Percentiles rank a stretch among this genome's conserved stretches.
Conservation (phyloP, 306 rosid species). For the Prunus dulcis region DNA sequence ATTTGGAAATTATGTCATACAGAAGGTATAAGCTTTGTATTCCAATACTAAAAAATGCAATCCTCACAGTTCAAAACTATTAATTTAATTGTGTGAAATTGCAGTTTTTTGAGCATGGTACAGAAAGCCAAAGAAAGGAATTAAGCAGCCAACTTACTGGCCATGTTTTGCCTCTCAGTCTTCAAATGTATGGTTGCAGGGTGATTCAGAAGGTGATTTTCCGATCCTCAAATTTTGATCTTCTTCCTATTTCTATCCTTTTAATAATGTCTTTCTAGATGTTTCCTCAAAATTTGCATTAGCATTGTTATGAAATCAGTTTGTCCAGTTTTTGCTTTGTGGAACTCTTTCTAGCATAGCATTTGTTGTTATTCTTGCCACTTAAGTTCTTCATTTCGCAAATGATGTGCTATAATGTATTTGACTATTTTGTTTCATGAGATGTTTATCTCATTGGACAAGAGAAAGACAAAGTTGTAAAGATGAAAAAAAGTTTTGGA, state of each 20-base stretch:
- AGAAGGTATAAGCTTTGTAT: slow-evolving; percentile 56
- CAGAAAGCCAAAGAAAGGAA: slow-evolving; percentile 77
- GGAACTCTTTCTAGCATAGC: neutral
- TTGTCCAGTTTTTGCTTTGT: neutral
- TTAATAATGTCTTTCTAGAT: slow-evolving; percentile 11
- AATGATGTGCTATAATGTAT: neutral
- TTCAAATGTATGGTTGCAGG: slow-evolving; percentile 99
- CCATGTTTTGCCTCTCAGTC: slow-evolving; percentile 91
- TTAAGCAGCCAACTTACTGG: slow-evolving; percentile 74
- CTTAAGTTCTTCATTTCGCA: neutral
- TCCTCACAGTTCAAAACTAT: slow-evolving; percentile 6
- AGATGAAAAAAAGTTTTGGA: neutral
- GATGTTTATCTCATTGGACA: neutral
- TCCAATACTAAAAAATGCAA: slow-evolving; percentile 14
- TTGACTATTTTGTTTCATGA: neutral
- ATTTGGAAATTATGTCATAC: slow-evolving; percentile 96
- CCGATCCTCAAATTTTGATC: slow-evolving; percentile 5
- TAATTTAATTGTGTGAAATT: slow-evolving; percentile 29
- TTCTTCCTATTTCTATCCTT: slow-evolving; percentile 8
- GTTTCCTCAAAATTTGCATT: neutral
- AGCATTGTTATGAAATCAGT: neutral
- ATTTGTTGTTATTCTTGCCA: neutral
- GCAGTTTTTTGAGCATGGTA: slow-evolving; percentile 97
- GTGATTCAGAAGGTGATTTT: slow-evolving; percentile 92
- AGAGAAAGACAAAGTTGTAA: neutral